A percentile compares a stretch with the other conserved stretches of the same genome.
These are phyloP conservation scores for Globisporangium megalacanthum DNA, from an alignment of 352 stramenopile species.

Conservation along the genomic window DNA sequence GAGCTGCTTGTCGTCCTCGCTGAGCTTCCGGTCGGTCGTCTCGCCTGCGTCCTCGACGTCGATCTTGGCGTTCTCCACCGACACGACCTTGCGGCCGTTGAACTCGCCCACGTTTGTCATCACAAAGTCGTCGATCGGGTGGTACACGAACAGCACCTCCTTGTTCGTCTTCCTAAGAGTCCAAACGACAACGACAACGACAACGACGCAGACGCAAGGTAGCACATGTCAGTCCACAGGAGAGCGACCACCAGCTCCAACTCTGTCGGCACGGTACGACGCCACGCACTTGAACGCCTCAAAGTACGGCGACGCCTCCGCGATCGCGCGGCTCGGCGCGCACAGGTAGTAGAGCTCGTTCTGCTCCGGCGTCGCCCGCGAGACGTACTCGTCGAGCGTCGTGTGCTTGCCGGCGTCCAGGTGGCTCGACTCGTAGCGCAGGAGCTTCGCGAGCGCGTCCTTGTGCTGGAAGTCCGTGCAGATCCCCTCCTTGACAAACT, in stretches of 20 bases:
- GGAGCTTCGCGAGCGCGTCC: slow-evolving; percentile 93
- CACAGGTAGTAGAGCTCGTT: slow-evolving; percentile 99
- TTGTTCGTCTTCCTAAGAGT: slow-evolving; percentile 76
- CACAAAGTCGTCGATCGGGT: slow-evolving; percentile 99
- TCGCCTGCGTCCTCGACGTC: slow-evolving; percentile 78
- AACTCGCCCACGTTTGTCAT: slow-evolving; percentile 98
- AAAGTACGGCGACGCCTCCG: slow-evolving; percentile 97
- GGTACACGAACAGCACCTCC: slow-evolving; percentile 98
- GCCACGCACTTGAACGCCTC: slow-evolving; percentile 95
- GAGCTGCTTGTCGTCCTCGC: slow-evolving; percentile 77
- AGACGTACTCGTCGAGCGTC: slow-evolving; percentile 99
- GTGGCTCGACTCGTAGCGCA: slow-evolving; percentile 98
- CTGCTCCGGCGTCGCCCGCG: slow-evolving; percentile 91
- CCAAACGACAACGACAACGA: neutral
- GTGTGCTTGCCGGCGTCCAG: slow-evolving; percentile 88
- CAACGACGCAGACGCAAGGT: neutral
- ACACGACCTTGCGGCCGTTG: slow-evolving; percentile 95
- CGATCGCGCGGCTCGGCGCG: slow-evolving; percentile 93
- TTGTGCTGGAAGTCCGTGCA: slow-evolving; percentile 92
- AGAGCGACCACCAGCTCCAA: neutral
- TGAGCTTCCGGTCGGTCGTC: slow-evolving; percentile 52
- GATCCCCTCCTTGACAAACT: slow-evolving; percentile 99
- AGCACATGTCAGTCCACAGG: neutral
- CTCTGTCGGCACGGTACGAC: no score
- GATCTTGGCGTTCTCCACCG: slow-evolving; percentile 94